Percentiles rank a stretch among this genome's conserved stretches.
Conservation (phyloP, 352 stramenopile genomes). For the Globisporangium solare region DNA sequence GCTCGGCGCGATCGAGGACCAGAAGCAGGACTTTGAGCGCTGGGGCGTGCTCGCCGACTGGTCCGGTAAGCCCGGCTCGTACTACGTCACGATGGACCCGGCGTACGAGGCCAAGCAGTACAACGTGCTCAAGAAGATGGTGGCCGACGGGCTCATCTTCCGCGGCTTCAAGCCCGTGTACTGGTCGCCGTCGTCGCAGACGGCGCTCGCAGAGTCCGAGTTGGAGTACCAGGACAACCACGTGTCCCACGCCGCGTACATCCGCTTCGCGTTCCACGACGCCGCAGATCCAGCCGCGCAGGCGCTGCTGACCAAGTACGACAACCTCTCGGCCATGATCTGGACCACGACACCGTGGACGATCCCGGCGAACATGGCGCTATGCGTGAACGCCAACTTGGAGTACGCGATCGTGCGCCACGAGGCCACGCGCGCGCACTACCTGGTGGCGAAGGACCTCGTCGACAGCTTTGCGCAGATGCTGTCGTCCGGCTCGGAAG, state of each 20-base stretch:
- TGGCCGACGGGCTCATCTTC: slow-evolving; percentile 94
- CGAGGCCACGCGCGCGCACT: slow-evolving; percentile 25
- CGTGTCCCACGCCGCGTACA: slow-evolving; percentile 94
- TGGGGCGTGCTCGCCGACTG: slow-evolving; percentile 93
- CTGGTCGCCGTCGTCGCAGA: slow-evolving; percentile 96
- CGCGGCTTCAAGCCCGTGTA: slow-evolving; percentile 98
- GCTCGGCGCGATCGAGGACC: slow-evolving; percentile 89
- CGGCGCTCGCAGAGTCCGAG: slow-evolving; percentile 97
- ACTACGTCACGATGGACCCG: slow-evolving; percentile 93
- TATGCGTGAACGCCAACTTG: slow-evolving; percentile 94
- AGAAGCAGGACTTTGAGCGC: slow-evolving; percentile 90
- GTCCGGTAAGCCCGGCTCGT: slow-evolving; percentile 66
- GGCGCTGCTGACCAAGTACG: slow-evolving; percentile 30
- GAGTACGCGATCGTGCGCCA: slow-evolving; percentile 91
- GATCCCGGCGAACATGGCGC: slow-evolving; percentile 96
- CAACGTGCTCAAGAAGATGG: slow-evolving; percentile 96
- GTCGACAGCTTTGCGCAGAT: slow-evolving; percentile 38
- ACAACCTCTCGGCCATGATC: slow-evolving; percentile 68
- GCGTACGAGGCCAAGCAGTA: slow-evolving; percentile 97
- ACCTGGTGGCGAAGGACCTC: slow-evolving; percentile 61
- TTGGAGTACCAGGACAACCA: slow-evolving; percentile 98
- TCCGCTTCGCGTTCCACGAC: slow-evolving; percentile 74
- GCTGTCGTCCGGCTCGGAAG: slow-evolving; percentile 6
- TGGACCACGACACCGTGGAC: slow-evolving; percentile 99
- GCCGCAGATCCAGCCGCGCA: slow-evolving; percentile 15